Evolutionary conservation across 306 rosid species (phyloP), one percentile per base, ranked within the genome.

Genomic region (Astragalus glycyphyllos): DNA sequence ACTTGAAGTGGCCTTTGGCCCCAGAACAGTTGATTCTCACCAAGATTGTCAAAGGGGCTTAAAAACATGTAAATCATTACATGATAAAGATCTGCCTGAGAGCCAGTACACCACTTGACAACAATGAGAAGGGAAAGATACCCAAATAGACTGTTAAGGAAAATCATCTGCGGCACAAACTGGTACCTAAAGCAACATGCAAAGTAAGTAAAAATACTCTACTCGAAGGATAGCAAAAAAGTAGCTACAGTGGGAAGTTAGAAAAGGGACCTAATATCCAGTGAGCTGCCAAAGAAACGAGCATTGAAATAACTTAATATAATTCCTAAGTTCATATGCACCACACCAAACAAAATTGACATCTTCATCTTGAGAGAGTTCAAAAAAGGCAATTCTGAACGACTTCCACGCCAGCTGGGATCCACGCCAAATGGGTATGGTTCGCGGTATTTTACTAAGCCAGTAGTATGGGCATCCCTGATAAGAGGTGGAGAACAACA

Each of bases 341-440:
- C 86, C 20, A 95, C 89, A 62, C 99, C 99, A 76, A 95, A 79
- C 81, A 95, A 77, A 83, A 95, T 91, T 58, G 99, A 95, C 93
- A 95, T 79, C 94, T 95, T 95, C 99, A 95, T 95, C 84, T 95
- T 95, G 59, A 95, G 83, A 55, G 99, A 95, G 71, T 95, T 95
- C 66, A 95, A 78, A 75, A 95, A 95, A 49, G 99, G 83, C 62
- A 91, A 80, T 67, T 95, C 99, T 15, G 99, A 61, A 65, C 99
- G 99, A 84, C 99, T 95, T 87, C 99, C 99, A 61, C 96, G 96
- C 99, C 99, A 95, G 78, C 96, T 89, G 45, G 99, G 99, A 81
- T 95, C 99, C 76, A 95, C 99, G 54, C 99, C 99, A 77, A 95
- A 89, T 69, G 99, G 93, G 82, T 95, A 95, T 16, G 97, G 80